Base-by-base conservation (phyloP, 2,329 filamentous ascomycete genomes). In the Aspergillus uvarum region DNA sequence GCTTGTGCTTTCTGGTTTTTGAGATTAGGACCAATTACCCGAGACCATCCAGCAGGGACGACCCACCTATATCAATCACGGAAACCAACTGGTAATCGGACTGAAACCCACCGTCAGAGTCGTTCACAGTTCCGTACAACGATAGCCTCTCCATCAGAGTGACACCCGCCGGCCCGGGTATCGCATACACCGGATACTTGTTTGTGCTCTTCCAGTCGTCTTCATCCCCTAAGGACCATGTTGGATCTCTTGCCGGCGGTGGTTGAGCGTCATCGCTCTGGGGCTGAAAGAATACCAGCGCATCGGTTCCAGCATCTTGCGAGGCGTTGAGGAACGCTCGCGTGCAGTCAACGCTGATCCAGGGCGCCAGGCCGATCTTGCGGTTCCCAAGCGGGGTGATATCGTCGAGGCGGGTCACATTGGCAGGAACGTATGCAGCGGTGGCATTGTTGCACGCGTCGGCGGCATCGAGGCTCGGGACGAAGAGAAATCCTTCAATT, bases 291-390 rank as follows among this genome's bases (percentile, higher is more conserved):
- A 86, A 84, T n/a, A 88, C 62, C 56, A 87, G 80, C 21, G 77
- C 83, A 47, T 86, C 83, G 10, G 89, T 81, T 24, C 85, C 82
- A 65, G 88, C 85, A n/a, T 85, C 83, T 21, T 85, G 81, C 2
- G 83, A 83, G 12, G 80, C 78, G 19, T 82, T 77, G 51, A 98
- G 82, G 72, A 92, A 96, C 49, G 88, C 84, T 58, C 82, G 77
- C 12, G 91, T 89, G 72, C 94, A 99, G 26, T 85, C 79, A 7
- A 83, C 79, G 63, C 83, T 89, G 67, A 92, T 86, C 93, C 94
- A 98, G 29, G 94, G 94, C 24, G 91, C 93, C 56, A 97, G 79
- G 29, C 90, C 93, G 67, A 97, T 85, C 54, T 92, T 81, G 58
- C 89, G 87, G 73, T 91, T 92, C 65, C 89, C 86, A 21, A 74